phyloP scores from a whole-genome alignment of 2,329 filamentous ascomycete species.

The Diaporthe ilicicola region DNA sequence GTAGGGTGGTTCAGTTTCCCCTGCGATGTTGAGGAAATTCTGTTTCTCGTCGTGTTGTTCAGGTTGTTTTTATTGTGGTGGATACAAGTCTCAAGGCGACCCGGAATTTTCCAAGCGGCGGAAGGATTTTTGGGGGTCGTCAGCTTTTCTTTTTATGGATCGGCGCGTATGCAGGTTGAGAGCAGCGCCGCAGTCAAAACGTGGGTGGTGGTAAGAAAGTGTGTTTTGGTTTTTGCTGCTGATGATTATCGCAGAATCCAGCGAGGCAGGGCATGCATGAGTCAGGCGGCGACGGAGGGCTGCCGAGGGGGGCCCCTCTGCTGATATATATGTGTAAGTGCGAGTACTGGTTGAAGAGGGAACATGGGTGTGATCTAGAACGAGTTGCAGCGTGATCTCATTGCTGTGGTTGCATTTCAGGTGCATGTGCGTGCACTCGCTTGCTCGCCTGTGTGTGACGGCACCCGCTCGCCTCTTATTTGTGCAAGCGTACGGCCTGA shows the following conservation, averaged over 20 bases:
- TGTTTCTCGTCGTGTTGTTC: not conserved
- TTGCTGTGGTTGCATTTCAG: slow-evolving; percentile 1
- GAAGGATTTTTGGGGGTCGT: slow-evolving; percentile 16
- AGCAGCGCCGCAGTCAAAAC: slow-evolving; percentile 26
- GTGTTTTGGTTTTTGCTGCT: slow-evolving; percentile 2
- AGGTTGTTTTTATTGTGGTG: not conserved
- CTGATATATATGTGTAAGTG: slow-evolving; percentile 16
- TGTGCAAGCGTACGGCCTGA: slow-evolving; percentile 17
- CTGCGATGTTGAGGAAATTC: not conserved
- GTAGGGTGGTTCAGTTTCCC: not conserved
- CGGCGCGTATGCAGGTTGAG: slow-evolving; percentile 29
- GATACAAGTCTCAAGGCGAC: slow-evolving; percentile 13
- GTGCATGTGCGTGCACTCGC: slow-evolving; percentile 18
- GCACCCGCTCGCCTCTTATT: not conserved
- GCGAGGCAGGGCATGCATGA: slow-evolving; percentile 29
- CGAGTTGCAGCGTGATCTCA: slow-evolving; percentile 25
- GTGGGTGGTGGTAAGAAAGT: slow-evolving; percentile 22
- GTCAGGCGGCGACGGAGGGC: slow-evolving; percentile 21
- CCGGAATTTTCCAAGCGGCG: not conserved
- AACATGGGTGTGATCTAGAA: slow-evolving; percentile 4
- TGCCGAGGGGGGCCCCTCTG: not conserved
- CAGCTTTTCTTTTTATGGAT: slow-evolving; percentile 33
- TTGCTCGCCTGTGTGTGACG: slow-evolving; percentile 21
- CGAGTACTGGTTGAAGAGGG: not conserved
- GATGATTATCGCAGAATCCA: slow-evolving; percentile 15